A percentile compares a stretch with the other conserved stretches of the same genome.
Conservation (phyloP, 345 rosid genomes). For the Acer yangbiense region DNA sequence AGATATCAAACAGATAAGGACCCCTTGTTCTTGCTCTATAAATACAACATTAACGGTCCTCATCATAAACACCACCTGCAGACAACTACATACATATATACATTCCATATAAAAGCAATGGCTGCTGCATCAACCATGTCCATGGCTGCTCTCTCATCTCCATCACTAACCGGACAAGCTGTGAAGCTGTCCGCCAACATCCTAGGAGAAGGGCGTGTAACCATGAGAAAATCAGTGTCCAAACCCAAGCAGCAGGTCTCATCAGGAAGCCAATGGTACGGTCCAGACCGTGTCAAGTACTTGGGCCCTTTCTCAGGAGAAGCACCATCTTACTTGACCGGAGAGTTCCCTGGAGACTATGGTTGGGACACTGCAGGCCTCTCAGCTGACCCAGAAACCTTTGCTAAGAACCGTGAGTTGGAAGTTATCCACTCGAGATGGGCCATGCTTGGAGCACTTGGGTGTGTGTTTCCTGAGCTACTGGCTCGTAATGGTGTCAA, state of each 20-base stretch:
- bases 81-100: too few species aligned
- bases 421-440: slow-evolving; percentile 23
- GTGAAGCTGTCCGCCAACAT: slow-evolving; percentile 23
- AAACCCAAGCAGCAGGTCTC: slow-evolving; percentile 14
- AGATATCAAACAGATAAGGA: slow-evolving; percentile 18
- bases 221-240: slow-evolving; percentile 25
- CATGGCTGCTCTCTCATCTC: slow-evolving; percentile 37
- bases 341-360: slow-evolving; percentile 36
- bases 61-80: background rate
- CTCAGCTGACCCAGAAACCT: slow-evolving; percentile 32
- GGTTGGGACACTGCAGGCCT: slow-evolving; percentile 39
- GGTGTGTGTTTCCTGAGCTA: slow-evolving; percentile 23
- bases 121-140: slow-evolving; percentile 32
- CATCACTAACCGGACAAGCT: slow-evolving; percentile 31
- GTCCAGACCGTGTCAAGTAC: slow-evolving; percentile 35
- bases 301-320: slow-evolving; percentile 36
- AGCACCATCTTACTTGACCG: slow-evolving; percentile 27
- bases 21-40: background rate
- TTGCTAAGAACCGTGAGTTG: slow-evolving; percentile 25
- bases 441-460: slow-evolving; percentile 23
- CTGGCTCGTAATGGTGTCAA: slow-evolving; percentile 18
- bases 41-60: background rate
- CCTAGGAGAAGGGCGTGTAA: slow-evolving; percentile 19
- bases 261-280: slow-evolving; percentile 32
- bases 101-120: background rate